Evolutionary conservation across 1,139 yeast genomes (phyloP).

Genomic region (Kurtzmaniella quercitrusa): DNA sequence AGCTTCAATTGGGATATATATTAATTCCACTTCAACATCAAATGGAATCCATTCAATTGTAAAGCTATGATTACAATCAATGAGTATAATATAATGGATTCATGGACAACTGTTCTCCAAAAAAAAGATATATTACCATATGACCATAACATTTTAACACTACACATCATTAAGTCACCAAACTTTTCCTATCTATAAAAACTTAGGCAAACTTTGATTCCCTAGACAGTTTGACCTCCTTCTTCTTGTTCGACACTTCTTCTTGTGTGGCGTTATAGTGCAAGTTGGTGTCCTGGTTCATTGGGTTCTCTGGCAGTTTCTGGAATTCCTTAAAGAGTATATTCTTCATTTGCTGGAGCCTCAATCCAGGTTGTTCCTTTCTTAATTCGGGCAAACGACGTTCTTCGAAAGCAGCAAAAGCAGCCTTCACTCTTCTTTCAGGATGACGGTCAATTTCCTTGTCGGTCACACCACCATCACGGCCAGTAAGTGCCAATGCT

Average conservation of each 20-base stretch:
- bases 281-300: conserved; percentile 71
- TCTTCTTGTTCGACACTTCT: conserved; percentile 51
- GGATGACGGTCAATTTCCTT: conserved; percentile 83
- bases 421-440: conserved; percentile 85
- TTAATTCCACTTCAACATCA: no score
- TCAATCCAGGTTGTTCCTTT: conserved; percentile 75
- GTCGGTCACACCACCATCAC: conserved; percentile 50
- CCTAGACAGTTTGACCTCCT: conserved; percentile 46
- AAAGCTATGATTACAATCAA: no score
- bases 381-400: conserved; percentile 68
- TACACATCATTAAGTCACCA: no score
- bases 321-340: conserved; percentile 76
- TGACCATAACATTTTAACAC: no score
- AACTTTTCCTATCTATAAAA: no score
- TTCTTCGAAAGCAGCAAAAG: conserved; percentile 68
- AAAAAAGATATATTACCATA: no score
- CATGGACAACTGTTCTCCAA: no score
- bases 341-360: conserved; percentile 76
- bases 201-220: conserved; percentile 33
- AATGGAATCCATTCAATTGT: no score
- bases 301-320: conserved; percentile 77
- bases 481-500: conserved; percentile 63
- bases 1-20: no score
- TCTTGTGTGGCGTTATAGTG: conserved; percentile 57
- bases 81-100: no score